Base-by-base conservation (phyloP, 2,329 filamentous ascomycete genomes). In the Microcyclosporella mali region DNA sequence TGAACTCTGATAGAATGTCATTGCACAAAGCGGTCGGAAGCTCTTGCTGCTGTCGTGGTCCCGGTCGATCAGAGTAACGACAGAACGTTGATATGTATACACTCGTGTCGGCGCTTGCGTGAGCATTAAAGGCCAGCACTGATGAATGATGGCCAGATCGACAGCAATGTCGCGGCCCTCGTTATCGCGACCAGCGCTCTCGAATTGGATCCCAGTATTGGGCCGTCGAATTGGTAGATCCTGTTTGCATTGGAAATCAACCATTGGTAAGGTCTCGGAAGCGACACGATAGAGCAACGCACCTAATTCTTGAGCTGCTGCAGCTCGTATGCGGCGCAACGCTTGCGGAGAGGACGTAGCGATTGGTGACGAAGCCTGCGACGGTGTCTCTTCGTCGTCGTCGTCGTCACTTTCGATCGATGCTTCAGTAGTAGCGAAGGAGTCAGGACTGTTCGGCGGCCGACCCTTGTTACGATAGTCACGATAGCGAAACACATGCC, bases 401-500 rank as follows among this genome's bases (percentile, higher is more conserved):
- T 38, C 36, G 25, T 25, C 39, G 12, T 36, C 28, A 17, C 30
- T 39, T 9, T 29, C 28, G 9, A 25, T 18, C 19, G 41, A 33
- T n/a, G 27, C 18, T 18, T 8, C 10, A 30, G 40, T 36, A 21
- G 30, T 17, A 16, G 41, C 14, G n/a, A 36, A 15, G 25, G 15
- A n/a, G 19, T 28, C 19, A 15, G 33, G 4, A 6, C 33, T 36
- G 33, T 39, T 35, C 18, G 38, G 35, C 6, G 46, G 46, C 3
- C 56, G 53, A 37, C 44, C 52, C 29, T 51, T 54, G 42, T 68
- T 66, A 19, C 68, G 62, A 48, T 68, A 62, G 45, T 68, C 65
- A 15, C 63, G 56, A 49, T 67, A 70, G 12, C 70, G 66, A 45
- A 72, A 72, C 41, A 68, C 67, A 49, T 72, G 70, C 69, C 69